Evolutionary conservation across 352 stramenopile genomes (phyloP).

Genomic region (Globisporangium middletonii): DNA sequence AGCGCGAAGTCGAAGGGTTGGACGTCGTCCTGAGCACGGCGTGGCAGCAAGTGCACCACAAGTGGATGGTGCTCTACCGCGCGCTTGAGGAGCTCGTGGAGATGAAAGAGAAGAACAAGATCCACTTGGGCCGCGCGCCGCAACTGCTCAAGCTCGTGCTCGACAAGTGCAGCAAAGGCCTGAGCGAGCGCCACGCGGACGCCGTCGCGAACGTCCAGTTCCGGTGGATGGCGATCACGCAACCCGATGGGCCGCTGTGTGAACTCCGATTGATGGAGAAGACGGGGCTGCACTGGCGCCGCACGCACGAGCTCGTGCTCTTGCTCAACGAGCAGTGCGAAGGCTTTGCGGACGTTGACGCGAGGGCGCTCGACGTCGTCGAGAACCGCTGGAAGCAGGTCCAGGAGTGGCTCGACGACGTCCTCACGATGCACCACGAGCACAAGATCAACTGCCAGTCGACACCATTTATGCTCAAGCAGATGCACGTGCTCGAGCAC

Average conservation of each 20-base stretch:
- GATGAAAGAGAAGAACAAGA: constrained; percentile 56
- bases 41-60: constrained; percentile 50
- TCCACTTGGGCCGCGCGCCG: constrained; percentile 52
- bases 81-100: constrained; percentile 46
- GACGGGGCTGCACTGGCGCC: constrained; percentile 62
- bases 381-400: constrained; percentile 53
- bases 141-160: constrained; percentile 44
- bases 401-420: constrained; percentile 57
- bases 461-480: constrained; percentile 64
- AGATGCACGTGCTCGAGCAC: constrained; percentile 44
- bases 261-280: constrained; percentile 65
- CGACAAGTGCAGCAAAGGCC: constrained; percentile 45
- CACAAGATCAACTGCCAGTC: constrained; percentile 64
- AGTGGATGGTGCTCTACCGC: constrained; percentile 41
- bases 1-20: constrained; percentile 46
- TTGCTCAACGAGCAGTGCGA: constrained; percentile 71
- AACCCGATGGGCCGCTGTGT: constrained; percentile 45
- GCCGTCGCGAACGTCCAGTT: constrained; percentile 64
- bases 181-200: constrained; percentile 46
- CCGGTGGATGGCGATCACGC: constrained; percentile 68
- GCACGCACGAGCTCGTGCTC: constrained; percentile 60
- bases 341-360: constrained; percentile 53
- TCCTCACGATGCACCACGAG: constrained; percentile 50
- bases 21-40: constrained; percentile 56
- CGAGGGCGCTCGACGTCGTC: constrained; percentile 37